Evolutionary conservation across 2,329 filamentous ascomycete species (phyloP).

Genomic region (Xylariales sp.): DNA sequence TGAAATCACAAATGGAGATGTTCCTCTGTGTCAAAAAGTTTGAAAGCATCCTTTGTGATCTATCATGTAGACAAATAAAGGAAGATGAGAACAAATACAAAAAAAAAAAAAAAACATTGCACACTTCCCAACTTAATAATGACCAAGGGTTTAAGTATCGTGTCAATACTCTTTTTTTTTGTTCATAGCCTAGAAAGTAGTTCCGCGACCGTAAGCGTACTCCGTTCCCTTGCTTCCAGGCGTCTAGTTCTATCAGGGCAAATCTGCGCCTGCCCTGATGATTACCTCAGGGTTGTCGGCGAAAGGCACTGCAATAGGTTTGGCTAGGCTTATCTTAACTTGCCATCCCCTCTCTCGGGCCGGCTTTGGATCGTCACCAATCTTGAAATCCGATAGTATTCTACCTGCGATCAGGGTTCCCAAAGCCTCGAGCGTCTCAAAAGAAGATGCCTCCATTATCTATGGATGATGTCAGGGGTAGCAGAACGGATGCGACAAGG

Average conservation of each 20-base stretch:
- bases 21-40: conserved; percentile 54
- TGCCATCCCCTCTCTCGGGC: conserved; percentile 40
- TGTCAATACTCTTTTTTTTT: no score
- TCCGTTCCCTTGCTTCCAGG: no score
- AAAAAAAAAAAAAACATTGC: no score
- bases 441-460: conserved; percentile 52
- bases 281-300: conserved; percentile 70
- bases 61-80: not conserved
- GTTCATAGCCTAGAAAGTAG: no score
- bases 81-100: no score
- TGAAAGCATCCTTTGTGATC: conserved; percentile 5
- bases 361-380: conserved; percentile 23
- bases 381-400: conserved; percentile 39
- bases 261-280: conserved; percentile 33
- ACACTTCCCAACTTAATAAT: no score
- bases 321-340: conserved; percentile 61
- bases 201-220: no score
- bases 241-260: conserved; percentile 13
- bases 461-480: conserved; percentile 18
- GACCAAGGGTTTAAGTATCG: no score
- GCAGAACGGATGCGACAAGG: not conserved
- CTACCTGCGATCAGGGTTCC: conserved; percentile 41
- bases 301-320: conserved; percentile 69
- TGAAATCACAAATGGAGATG: conserved; percentile 69
- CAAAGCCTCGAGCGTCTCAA: conserved; percentile 61